Conservation (phyloP, 345 rosid genomes). For the Pugionium dolabratum region DNA sequence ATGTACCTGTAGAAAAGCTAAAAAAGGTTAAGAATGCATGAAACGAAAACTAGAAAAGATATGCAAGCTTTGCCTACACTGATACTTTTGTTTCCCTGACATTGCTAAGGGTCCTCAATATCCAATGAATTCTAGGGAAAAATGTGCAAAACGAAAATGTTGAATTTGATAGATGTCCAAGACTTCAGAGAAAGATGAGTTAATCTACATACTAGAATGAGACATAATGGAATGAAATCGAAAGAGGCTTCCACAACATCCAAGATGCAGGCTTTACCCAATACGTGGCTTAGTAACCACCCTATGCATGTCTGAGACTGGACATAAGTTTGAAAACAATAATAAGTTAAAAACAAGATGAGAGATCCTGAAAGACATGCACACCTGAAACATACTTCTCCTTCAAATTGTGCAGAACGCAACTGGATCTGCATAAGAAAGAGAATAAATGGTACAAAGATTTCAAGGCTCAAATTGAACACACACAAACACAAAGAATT, state of each 20-base stretch:
- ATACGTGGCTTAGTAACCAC: slow-evolving; percentile 22
- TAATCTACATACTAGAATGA: slow-evolving; percentile 16
- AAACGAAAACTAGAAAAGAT: slow-evolving; percentile 7
- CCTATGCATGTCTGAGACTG: slow-evolving; percentile 16
- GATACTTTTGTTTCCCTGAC: slow-evolving; percentile 21
- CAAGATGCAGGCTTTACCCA: slow-evolving; percentile 13
- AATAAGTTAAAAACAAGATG: slow-evolving; percentile 2
- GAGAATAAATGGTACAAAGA: slow-evolving; percentile 16
- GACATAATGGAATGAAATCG: slow-evolving; percentile 3
- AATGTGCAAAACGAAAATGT: slow-evolving; percentile 4
- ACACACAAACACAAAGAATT: slow-evolving; percentile 5
- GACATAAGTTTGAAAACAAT: slow-evolving; percentile 8
- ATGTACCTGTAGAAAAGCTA: not conserved
- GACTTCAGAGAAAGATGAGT: slow-evolving; percentile 6
- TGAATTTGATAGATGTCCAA: slow-evolving; percentile 22
- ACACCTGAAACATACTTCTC: slow-evolving; percentile 86
- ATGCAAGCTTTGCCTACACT: slow-evolving; percentile 23
- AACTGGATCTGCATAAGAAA: slow-evolving; percentile 59
- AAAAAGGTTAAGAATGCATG: slow-evolving; percentile 8
- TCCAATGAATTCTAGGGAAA: slow-evolving; percentile 13
- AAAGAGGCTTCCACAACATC: slow-evolving; percentile 11
- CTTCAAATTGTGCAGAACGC: slow-evolving; percentile 73
- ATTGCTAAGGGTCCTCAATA: slow-evolving; percentile 8
- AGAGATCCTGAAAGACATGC: slow-evolving; percentile 32
- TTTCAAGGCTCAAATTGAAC: slow-evolving; percentile 20